Conservation (phyloP, 108 stramenopile genomes). For the Cyclotella choctawhatcheeana region DNA sequence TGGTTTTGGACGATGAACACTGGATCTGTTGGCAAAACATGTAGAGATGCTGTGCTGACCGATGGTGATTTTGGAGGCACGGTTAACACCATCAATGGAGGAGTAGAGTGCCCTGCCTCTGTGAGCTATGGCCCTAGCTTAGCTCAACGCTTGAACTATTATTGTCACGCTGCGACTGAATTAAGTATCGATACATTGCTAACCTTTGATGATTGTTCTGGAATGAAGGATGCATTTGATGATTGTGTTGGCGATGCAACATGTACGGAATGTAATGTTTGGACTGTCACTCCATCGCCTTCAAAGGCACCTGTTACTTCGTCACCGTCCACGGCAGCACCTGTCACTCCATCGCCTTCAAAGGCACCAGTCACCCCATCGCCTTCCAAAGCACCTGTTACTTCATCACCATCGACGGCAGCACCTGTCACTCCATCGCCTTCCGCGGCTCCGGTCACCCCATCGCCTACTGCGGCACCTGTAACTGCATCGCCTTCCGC, state of each 20-base stretch:
- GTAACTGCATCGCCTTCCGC: neutral
- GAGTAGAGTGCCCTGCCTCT: slow-evolving; percentile 13
- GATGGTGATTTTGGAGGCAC: slow-evolving; percentile 26
- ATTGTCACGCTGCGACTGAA: slow-evolving; percentile 19
- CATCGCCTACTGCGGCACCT: neutral
- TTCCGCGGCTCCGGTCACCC: neutral
- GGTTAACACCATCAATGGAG: slow-evolving; percentile 17
- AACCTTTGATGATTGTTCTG: slow-evolving; percentile 10
- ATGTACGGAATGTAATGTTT: neutral
- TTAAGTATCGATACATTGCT: slow-evolving; percentile 12
- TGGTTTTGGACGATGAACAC: slow-evolving; percentile 26
- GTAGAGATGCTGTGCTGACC: neutral
- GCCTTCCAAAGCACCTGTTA: neutral
- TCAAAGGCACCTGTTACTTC: neutral
- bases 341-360: neutral
- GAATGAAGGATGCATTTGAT: slow-evolving; percentile 8
- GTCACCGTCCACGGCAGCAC: neutral
- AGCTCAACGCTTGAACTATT: slow-evolving; percentile 14
- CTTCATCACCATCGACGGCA: no score
- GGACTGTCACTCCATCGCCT: neutral
- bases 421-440: neutral
- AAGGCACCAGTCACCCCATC: neutral
- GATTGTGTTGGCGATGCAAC: slow-evolving; percentile 1
- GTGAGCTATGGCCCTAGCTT: neutral
- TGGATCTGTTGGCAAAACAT: slow-evolving; percentile 1